Conservation (phyloP, 106 monocot species). For the Agapanthus africanus region DNA sequence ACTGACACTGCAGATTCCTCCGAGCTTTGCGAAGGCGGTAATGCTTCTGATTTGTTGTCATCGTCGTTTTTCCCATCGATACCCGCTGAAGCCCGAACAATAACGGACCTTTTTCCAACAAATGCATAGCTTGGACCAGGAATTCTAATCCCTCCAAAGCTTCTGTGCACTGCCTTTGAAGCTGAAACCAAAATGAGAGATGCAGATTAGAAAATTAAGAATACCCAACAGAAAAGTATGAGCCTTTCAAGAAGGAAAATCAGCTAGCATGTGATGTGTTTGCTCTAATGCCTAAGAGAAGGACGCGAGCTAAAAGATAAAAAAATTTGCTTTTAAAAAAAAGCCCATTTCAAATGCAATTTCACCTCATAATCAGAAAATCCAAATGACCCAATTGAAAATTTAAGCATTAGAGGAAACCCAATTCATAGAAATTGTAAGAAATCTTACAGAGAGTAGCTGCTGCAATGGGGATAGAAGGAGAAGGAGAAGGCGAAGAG, state of each 20-base stretch:
- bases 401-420: background rate
- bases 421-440: background rate
- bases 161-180: constrained; percentile 21
- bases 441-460: constrained; percentile 7
- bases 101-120: constrained; percentile 19
- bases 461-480: background rate
- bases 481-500: background rate
- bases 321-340: background rate
- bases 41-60: constrained; percentile 4
- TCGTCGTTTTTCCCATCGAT: constrained; percentile 34
- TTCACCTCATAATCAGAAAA: background rate
- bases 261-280: background rate
- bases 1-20: constrained; percentile 28
- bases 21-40: constrained; percentile 24
- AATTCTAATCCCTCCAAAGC: constrained; percentile 15
- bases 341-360: background rate
- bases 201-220: background rate
- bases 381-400: background rate
- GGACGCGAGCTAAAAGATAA: background rate
- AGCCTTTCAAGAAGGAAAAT: background rate
- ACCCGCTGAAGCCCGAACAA: constrained; percentile 40
- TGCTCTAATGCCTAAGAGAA: constrained; percentile 3
- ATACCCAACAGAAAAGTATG: background rate
- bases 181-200: constrained; percentile 21
- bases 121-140: background rate